These are phyloP conservation scores for Epichloe sylvatica DNA, from an alignment of 2,329 filamentous ascomycete genomes.

Conservation along the genomic window DNA sequence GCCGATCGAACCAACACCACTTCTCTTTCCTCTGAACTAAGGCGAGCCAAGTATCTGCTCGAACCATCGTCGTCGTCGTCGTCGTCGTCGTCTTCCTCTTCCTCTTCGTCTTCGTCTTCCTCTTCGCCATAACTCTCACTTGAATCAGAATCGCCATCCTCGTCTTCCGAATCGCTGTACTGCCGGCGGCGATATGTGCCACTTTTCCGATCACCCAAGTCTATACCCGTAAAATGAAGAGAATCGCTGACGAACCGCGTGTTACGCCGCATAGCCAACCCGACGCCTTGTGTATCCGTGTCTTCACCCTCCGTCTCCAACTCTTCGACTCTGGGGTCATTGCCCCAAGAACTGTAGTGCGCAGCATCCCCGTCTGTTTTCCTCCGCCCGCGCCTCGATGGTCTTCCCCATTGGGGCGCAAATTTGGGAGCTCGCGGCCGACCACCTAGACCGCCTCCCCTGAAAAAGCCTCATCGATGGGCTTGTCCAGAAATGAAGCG, in stretches of 20 bases:
- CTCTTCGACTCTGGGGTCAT: constrained; percentile 45
- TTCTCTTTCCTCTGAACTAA: constrained; percentile 51
- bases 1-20: constrained; percentile 66
- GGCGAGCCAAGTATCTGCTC: constrained; percentile 33
- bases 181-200: constrained; percentile 26
- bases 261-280: constrained; percentile 29
- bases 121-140: constrained; percentile 15
- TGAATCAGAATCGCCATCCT: constrained; percentile 20
- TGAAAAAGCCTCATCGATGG: constrained; percentile 99
- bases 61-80: constrained; percentile 14
- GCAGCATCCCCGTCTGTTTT: constrained; percentile 36
- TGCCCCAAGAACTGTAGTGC: constrained; percentile 23
- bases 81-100: constrained; percentile 21
- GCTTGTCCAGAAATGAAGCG: constrained; percentile 92
- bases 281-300: constrained; percentile 41
- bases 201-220: constrained; percentile 32
- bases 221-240: constrained; percentile 46
- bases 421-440: constrained; percentile 96
- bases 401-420: constrained; percentile 98
- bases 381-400: constrained; percentile 75
- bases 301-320: constrained; percentile 47
- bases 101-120: constrained; percentile 13
- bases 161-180: constrained; percentile 17
- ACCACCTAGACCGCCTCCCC: constrained; percentile 99
- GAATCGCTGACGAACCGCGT: constrained; percentile 45